A percentile compares a stretch with the other conserved stretches of the same genome.
Evolutionary conservation across 768 basidiomycete genomes (phyloP).

Genomic region (Coprinopsis marcescibilis): DNA sequence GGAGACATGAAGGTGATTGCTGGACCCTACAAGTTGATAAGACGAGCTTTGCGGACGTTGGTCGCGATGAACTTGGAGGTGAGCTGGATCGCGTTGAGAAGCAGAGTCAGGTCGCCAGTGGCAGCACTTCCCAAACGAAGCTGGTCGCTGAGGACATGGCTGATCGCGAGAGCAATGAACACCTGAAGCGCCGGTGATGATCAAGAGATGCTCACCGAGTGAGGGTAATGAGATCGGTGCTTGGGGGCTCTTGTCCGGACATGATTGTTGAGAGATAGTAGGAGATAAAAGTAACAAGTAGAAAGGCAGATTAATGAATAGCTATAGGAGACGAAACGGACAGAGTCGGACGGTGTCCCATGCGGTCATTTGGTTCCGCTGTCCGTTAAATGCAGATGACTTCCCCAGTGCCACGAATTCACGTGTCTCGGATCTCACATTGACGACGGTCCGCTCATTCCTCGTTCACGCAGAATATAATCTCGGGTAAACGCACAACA

Average conservation of each 20-base stretch:
- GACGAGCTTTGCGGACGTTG: constrained; percentile 92
- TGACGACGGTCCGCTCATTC: not conserved
- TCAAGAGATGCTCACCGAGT: constrained; percentile 57
- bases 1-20: constrained; percentile 3
- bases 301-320: constrained; percentile 10
- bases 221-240: constrained; percentile 86
- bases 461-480: constrained; percentile 1
- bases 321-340: constrained; percentile 16
- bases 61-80: constrained; percentile 97
- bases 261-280: constrained; percentile 26
- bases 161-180: constrained; percentile 10
- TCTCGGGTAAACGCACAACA: no score
- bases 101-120: constrained; percentile 89
- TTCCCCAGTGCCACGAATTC: constrained; percentile 13
- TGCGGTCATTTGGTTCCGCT: constrained; percentile 12
- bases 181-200: not conserved
- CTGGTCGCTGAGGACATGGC: constrained; percentile 83
- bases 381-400: not conserved
- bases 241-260: constrained; percentile 62
- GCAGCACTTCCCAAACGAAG: constrained; percentile 74
- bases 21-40: constrained; percentile 86
- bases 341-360: constrained; percentile 19
- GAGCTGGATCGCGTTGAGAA: constrained; percentile 93
- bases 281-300: constrained; percentile 9
- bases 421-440: constrained; percentile 30